These are phyloP conservation scores for Piper betle DNA, from an alignment of 164 flowering plant genomes.

Conservation along the genomic window DNA sequence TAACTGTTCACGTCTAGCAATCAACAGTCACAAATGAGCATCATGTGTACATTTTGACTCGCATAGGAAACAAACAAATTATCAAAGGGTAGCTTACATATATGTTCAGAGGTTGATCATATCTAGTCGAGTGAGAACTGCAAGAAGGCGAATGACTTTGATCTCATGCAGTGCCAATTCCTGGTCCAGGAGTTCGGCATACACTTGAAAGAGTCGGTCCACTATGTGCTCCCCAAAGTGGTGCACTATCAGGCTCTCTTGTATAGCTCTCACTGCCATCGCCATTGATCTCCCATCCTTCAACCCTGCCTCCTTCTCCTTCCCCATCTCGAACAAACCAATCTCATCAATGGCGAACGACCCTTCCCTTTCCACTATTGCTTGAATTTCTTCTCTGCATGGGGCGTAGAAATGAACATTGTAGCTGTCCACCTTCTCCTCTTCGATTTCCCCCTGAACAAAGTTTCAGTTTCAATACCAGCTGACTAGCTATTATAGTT, in stretches of 20 bases:
- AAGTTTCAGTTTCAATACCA: neutral
- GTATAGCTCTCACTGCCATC: constrained; percentile 60
- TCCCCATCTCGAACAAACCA: constrained; percentile 42
- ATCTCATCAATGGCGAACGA: constrained; percentile 37
- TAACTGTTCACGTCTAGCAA: no score
- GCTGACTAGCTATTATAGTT: neutral
- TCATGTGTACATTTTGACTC: no score
- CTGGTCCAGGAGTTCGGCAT: constrained; percentile 43
- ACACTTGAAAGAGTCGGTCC: constrained; percentile 49
- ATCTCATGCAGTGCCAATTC: constrained; percentile 48
- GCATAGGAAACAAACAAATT: no score
- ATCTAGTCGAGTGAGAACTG: constrained; percentile 32
- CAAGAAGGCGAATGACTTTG: constrained; percentile 31
- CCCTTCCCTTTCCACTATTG: constrained; percentile 40
- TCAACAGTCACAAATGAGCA: no score
- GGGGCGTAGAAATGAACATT: constrained; percentile 75
- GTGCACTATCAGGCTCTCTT: constrained; percentile 49
- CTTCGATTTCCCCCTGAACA: constrained; percentile 47
- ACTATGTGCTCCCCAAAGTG: constrained; percentile 62
- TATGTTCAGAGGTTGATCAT: neutral
- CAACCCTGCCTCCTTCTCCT: constrained; percentile 1
- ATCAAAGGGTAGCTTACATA: no score
- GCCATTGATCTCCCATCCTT: constrained; percentile 46
- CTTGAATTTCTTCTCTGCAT: constrained; percentile 48
- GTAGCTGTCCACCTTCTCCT: constrained; percentile 52